A percentile compares a stretch with the other conserved stretches of the same genome.
phyloP scores from a whole-genome alignment of 2,329 filamentous ascomycete species.

The Colletotrichum sp. region DNA sequence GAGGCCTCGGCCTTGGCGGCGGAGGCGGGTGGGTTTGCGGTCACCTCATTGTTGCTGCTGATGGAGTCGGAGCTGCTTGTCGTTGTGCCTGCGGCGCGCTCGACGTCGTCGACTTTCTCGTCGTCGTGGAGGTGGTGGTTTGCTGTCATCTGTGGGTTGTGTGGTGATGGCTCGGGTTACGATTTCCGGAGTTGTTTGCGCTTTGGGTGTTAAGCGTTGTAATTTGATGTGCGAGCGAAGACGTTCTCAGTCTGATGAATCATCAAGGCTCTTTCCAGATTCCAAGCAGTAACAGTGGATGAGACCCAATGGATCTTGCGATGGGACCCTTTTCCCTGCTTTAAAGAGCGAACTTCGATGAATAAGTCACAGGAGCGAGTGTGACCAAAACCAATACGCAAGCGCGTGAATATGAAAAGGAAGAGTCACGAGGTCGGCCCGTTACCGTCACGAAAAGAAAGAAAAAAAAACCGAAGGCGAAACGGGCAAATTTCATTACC shows the following conservation, averaged over 20 bases:
- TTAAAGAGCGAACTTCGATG: neutral
- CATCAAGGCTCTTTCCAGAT: neutral
- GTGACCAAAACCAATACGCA: neutral
- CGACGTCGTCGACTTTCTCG: slow-evolving; percentile 15
- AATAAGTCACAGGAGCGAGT: neutral
- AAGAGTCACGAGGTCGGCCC: neutral
- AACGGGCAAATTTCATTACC: neutral
- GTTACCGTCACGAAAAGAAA: neutral
- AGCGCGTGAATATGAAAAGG: neutral
- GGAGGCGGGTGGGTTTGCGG: neutral
- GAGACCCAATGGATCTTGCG: neutral
- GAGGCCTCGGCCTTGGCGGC: neutral
- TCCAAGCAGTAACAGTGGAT: neutral
- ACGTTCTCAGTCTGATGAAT: neutral
- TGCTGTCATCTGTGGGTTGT: slow-evolving; percentile 1
- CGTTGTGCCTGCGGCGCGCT: slow-evolving; percentile 5
- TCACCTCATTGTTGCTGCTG: neutral
- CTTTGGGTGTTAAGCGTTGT: neutral
- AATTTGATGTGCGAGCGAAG: neutral
- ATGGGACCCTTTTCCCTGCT: neutral
- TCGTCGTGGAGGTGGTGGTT: slow-evolving; percentile 5
- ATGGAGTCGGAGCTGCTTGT: slow-evolving; percentile 5
- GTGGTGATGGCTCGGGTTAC: neutral
- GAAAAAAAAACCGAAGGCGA: neutral
- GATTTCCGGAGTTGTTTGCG: neutral